A percentile compares a stretch with the other conserved stretches of the same genome.
These are phyloP conservation scores for Claviceps pusilla DNA, from an alignment of 2,329 filamentous ascomycete species.

Conservation along the genomic window DNA sequence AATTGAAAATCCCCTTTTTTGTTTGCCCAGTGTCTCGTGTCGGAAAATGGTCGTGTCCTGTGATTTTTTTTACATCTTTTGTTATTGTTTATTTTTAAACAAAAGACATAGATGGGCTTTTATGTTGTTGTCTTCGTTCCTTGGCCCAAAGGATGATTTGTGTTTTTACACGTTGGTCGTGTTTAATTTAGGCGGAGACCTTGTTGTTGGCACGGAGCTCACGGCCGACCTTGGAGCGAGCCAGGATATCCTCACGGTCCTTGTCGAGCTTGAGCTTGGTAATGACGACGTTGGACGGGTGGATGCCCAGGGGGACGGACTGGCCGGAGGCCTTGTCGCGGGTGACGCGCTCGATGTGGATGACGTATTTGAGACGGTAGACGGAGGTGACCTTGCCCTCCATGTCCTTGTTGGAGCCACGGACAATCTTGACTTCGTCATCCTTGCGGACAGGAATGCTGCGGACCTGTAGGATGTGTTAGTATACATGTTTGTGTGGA, in stretches of 20 bases:
- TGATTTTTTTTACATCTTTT: constrained; percentile 4
- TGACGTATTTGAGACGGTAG: constrained; percentile 95
- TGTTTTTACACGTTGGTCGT: not conserved
- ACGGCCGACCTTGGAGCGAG: constrained; percentile 67
- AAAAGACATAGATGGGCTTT: not conserved
- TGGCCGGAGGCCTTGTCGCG: constrained; percentile 97
- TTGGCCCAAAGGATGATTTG: not conserved
- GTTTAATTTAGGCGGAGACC: constrained; percentile 36
- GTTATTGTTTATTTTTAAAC: not conserved
- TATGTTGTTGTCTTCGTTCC: too few species aligned
- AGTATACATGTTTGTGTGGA: too few species aligned
- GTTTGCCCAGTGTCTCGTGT: constrained; percentile 8
- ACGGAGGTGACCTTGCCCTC: constrained; percentile 97
- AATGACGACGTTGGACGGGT: constrained; percentile 94
- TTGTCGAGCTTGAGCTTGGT: constrained; percentile 98
- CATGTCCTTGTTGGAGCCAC: constrained; percentile 89
- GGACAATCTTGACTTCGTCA: constrained; percentile 84
- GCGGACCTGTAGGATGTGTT: constrained; percentile 49
- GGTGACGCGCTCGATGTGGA: constrained; percentile 92
- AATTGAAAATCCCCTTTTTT: constrained; percentile 7
- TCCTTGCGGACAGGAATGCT: constrained; percentile 96
- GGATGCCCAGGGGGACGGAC: constrained; percentile 84
- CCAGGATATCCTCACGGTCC: constrained; percentile 78
- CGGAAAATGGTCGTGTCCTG: constrained; percentile 8
- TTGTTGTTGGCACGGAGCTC: constrained; percentile 62